Conservation (phyloP, 768 basidiomycete genomes). For the Naematelia aurantialba region DNA sequence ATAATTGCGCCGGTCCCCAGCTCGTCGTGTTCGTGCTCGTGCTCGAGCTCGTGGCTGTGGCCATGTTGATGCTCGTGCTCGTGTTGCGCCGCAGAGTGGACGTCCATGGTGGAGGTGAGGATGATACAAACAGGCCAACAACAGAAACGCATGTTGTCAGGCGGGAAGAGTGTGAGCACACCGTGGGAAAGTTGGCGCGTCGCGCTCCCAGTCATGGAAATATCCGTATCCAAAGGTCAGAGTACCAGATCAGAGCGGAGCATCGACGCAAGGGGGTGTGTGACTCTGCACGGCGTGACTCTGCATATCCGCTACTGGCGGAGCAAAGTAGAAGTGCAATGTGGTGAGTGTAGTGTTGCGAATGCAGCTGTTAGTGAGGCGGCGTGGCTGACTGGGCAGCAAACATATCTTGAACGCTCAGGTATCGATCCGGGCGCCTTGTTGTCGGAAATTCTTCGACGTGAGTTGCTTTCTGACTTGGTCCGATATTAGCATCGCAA, state of each 20-base stretch:
- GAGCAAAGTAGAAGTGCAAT: neutral
- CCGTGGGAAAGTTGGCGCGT: conserved; percentile 2
- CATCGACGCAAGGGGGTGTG: neutral
- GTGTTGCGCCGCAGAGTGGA: neutral
- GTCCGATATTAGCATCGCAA: neutral
- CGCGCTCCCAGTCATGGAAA: neutral
- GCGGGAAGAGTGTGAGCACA: neutral
- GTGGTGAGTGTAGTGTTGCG: neutral
- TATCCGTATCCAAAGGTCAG: neutral
- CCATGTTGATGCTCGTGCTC: neutral
- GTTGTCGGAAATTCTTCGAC: conserved; percentile 97
- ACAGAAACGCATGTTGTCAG: conserved; percentile 4
- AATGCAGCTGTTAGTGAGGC: too few species aligned
- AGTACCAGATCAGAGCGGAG: neutral
- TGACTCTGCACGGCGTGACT: too few species aligned
- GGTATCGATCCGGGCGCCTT: conserved; percentile 91
- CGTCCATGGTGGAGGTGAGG: conserved; percentile 10
- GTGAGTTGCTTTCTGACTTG: conserved; percentile 36
- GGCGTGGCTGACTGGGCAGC: too few species aligned
- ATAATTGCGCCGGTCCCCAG: neutral
- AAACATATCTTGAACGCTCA: conserved; percentile 96
- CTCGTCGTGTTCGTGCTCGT: conserved; percentile 6
- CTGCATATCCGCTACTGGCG: too few species aligned
- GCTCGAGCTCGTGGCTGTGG: neutral
- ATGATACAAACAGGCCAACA: neutral